phyloP scores from a whole-genome alignment of 306 rosid species.

The Coriaria nepalensis region DNA sequence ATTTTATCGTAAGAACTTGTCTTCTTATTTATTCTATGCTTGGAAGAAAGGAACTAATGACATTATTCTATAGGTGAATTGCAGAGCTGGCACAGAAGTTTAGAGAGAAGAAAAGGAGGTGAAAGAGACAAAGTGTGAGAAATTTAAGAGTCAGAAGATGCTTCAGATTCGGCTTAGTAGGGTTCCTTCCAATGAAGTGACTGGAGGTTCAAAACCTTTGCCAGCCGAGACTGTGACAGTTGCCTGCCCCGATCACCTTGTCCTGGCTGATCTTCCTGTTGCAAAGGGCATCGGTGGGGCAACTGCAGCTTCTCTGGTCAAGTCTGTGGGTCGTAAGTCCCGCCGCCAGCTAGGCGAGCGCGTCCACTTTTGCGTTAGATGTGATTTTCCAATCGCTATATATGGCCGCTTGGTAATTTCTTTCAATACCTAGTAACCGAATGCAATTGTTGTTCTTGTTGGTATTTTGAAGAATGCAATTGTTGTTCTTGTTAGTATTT shows the following conservation, averaged over 20 bases:
- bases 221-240: conserved; percentile 71
- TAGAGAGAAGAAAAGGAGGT: too few relatives aligned
- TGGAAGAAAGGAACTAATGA: neutral
- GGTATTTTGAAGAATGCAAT: too few relatives aligned
- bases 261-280: conserved; percentile 93
- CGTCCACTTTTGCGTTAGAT: conserved; percentile 90
- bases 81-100: too few relatives aligned
- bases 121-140: neutral
- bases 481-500: neutral
- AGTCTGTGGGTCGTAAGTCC: conserved; percentile 80
- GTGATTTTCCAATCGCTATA: conserved; percentile 80
- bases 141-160: conserved; percentile 25
- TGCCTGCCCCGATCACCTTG: conserved; percentile 96
- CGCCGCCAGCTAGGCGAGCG: conserved; percentile 98
- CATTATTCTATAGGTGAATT: neutral
- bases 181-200: conserved; percentile 46
- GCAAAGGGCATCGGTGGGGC: conserved; percentile 93
- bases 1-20: neutral
- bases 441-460: neutral
- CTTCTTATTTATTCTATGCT: neutral
- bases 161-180: conserved; percentile 93
- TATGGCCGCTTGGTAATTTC: conserved; percentile 76
- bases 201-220: conserved; percentile 39
- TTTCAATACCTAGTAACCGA: neutral
- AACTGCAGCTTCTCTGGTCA: conserved; percentile 48